phyloP scores from a whole-genome alignment of 257 asterid species.

The Solanum pinnatisectum region DNA sequence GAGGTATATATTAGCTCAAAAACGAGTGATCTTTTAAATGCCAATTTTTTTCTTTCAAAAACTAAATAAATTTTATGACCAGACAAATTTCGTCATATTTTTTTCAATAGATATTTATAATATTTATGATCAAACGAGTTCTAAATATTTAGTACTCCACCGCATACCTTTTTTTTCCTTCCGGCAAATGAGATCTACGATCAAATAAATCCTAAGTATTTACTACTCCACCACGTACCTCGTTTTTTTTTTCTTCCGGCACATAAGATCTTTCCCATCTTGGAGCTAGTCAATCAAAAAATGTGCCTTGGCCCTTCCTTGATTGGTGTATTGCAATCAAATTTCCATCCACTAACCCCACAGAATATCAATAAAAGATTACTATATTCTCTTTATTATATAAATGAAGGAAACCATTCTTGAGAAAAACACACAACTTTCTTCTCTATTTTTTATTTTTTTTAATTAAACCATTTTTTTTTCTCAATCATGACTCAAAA shows the following conservation, averaged over 20 bases:
- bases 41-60: no score
- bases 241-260: background rate
- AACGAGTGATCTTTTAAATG: no score
- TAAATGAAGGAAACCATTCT: background rate
- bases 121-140: no score
- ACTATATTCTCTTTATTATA: background rate
- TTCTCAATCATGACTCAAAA: constrained; percentile 11
- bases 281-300: background rate
- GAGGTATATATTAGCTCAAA: no score
- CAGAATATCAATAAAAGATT: background rate
- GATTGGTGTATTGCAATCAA: background rate
- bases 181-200: accelerated
- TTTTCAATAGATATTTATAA: background rate
- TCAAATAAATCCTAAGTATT: no score
- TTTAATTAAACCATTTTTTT: background rate
- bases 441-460: background rate
- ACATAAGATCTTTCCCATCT: background rate
- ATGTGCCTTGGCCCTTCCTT: background rate
- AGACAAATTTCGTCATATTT: no score
- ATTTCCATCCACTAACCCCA: background rate
- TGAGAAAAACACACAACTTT: background rate
- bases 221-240: no score
- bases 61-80: no score
- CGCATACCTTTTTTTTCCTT: background rate
- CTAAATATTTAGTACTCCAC: no score